These are phyloP conservation scores for Dimargaris cristalligena DNA, from an alignment of 192 early-diverging fungal species.

Conservation along the genomic window DNA sequence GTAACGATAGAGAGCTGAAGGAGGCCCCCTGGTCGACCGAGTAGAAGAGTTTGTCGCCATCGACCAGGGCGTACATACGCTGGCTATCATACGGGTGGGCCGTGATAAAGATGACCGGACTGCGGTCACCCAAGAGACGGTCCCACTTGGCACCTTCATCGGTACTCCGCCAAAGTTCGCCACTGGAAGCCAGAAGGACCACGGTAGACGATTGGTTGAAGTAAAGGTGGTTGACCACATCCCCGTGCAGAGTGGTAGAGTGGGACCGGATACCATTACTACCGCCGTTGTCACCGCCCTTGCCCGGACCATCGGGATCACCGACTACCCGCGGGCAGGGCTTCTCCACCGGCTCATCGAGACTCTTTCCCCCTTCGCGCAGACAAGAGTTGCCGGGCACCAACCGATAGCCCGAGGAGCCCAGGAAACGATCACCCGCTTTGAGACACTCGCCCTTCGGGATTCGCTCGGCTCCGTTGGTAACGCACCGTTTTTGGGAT, in stretches of 20 bases:
- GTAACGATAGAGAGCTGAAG: slow-evolving; percentile 28
- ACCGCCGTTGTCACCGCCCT: neutral
- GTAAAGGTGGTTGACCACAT: slow-evolving; percentile 42
- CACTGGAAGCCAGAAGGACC: slow-evolving; percentile 37
- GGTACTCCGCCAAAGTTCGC: slow-evolving; percentile 44
- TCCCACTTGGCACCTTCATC: slow-evolving; percentile 68
- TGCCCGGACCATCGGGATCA: slow-evolving; percentile 17
- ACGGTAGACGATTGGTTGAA: slow-evolving; percentile 43
- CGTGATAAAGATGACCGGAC: slow-evolving; percentile 31
- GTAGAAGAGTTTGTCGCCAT: slow-evolving; percentile 26
- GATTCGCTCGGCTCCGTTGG: slow-evolving; percentile 32
- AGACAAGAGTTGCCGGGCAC: slow-evolving; percentile 75
- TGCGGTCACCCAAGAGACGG: slow-evolving; percentile 21
- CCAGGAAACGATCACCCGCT: slow-evolving; percentile 44
- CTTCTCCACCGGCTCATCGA: slow-evolving; percentile 39
- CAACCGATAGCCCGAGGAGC: slow-evolving; percentile 59
- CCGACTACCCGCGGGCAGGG: slow-evolving; percentile 26
- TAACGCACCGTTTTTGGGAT: slow-evolving; percentile 37
- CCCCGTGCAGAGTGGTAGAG: slow-evolving; percentile 21
- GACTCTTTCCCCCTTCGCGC: slow-evolving; percentile 22
- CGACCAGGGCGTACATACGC: slow-evolving; percentile 47
- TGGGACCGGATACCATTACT: slow-evolving; percentile 15
- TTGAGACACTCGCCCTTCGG: slow-evolving; percentile 44
- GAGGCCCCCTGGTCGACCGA: slow-evolving; percentile 40
- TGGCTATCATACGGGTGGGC: slow-evolving; percentile 51